Percentiles rank a stretch among this genome's conserved stretches.
These are phyloP conservation scores for Neurospora hispaniola DNA, from an alignment of 495 filamentous ascomycete genomes.

Conservation along the genomic window DNA sequence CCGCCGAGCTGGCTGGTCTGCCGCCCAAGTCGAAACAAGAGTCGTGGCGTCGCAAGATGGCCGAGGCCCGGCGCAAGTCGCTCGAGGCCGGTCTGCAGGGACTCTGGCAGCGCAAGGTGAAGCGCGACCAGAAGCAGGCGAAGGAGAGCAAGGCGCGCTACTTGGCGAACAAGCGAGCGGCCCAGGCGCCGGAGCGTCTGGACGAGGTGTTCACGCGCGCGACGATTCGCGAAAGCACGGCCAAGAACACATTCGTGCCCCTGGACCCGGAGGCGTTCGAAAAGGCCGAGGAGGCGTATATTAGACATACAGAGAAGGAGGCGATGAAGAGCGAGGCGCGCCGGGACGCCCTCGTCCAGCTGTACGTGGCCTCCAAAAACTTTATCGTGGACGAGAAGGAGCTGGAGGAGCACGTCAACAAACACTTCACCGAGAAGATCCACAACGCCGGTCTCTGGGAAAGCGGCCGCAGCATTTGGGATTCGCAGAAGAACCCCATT, in stretches of 20 bases:
- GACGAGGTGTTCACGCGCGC: constrained; percentile 36
- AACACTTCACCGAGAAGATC: constrained; percentile 19
- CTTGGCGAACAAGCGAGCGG: constrained; percentile 16
- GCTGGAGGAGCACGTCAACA: constrained; percentile 26
- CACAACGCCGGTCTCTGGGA: not conserved
- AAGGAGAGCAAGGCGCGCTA: constrained; percentile 7
- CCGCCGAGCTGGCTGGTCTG: constrained; percentile 10
- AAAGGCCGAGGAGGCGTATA: constrained; percentile 14
- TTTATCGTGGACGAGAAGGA: constrained; percentile 38
- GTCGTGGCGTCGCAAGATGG: constrained; percentile 25
- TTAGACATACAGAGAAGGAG: constrained; percentile 10
- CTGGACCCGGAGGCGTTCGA: constrained; percentile 27
- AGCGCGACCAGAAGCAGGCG: constrained; percentile 5
- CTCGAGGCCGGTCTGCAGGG: constrained; percentile 26
- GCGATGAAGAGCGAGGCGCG: constrained; percentile 26
- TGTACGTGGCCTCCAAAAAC: constrained; percentile 35
- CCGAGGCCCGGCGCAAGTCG: constrained; percentile 25
- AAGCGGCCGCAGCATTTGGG: constrained; percentile 33
- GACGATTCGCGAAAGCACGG: constrained; percentile 22
- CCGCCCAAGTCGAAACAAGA: constrained; percentile 21
- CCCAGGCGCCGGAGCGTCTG: constrained; percentile 26
- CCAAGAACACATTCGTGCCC: constrained; percentile 15
- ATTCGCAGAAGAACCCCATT: constrained; percentile 17
- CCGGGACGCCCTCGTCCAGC: constrained; percentile 33
- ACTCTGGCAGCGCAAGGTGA: constrained; percentile 29